Evolutionary conservation across 768 basidiomycete genomes (phyloP).

Genomic region (Pilatotrama ljubarskyi): DNA sequence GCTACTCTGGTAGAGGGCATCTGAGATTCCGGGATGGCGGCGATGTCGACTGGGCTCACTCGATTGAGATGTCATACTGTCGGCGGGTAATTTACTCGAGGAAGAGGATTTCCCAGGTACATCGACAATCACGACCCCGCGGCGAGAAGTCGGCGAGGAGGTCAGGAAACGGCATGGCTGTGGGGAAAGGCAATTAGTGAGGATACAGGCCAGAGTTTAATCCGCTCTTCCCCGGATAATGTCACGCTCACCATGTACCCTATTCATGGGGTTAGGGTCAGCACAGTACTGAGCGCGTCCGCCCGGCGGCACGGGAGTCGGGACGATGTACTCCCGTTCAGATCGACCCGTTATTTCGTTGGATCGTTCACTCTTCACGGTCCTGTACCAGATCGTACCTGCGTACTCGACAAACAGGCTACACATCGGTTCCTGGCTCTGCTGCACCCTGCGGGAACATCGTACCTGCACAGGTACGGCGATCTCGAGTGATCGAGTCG

Average conservation of each 20-base stretch:
- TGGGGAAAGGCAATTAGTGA: neutral
- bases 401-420: no score
- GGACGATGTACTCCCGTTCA: no score
- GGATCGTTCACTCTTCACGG: no score
- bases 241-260: neutral
- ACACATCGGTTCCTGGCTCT: no score
- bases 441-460: no score
- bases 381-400: no score
- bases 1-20: neutral
- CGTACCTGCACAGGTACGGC: no score
- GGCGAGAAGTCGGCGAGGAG: neutral
- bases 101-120: neutral
- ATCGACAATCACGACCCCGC: conserved; percentile 3
- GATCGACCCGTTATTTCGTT: no score
- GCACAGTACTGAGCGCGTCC: no score
- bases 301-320: no score
- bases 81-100: neutral
- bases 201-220: neutral
- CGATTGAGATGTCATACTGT: neutral
- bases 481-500: no score
- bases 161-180: no score
- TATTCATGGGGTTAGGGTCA: neutral
- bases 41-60: neutral
- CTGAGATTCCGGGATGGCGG: conserved; percentile 1
- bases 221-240: neutral